These are phyloP conservation scores for Marvania coccoides DNA, from an alignment of 139 green algal genomes.

Conservation along the genomic window DNA sequence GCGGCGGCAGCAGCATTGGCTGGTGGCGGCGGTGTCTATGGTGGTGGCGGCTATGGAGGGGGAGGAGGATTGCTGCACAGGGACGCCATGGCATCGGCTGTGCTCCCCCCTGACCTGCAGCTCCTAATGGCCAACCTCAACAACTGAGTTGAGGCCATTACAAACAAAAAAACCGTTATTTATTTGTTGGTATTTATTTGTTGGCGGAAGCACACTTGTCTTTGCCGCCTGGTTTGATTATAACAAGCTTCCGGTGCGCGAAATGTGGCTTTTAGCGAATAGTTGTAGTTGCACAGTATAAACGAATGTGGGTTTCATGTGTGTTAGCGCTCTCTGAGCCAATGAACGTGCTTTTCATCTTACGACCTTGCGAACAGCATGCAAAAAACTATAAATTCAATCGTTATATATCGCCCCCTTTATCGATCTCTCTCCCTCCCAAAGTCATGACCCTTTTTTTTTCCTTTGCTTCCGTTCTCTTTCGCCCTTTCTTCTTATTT, in stretches of 20 bases:
- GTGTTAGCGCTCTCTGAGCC: no score
- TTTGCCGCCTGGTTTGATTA: no score
- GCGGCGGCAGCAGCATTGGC: neutral
- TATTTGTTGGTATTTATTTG: no score
- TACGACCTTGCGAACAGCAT: neutral
- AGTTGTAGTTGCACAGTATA: no score
- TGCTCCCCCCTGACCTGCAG: neutral
- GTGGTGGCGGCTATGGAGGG: neutral
- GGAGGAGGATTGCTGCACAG: neutral
- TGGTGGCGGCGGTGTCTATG: neutral
- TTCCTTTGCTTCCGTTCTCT: neutral
- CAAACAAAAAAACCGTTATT: neutral
- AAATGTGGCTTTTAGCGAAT: no score
- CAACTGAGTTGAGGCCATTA: constrained; percentile 1
- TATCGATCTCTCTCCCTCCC: neutral
- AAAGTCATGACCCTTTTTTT: neutral
- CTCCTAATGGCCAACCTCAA: neutral
- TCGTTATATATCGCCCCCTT: neutral
- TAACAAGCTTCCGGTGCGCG: no score
- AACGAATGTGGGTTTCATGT: no score
- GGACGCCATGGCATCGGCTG: neutral
- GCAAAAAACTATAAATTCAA: neutral
- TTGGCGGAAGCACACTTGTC: no score
- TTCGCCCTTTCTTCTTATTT: neutral
- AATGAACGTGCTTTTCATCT: no score